Conservation (phyloP, 2,329 filamentous ascomycete species). For the Claviceps citrina region DNA sequence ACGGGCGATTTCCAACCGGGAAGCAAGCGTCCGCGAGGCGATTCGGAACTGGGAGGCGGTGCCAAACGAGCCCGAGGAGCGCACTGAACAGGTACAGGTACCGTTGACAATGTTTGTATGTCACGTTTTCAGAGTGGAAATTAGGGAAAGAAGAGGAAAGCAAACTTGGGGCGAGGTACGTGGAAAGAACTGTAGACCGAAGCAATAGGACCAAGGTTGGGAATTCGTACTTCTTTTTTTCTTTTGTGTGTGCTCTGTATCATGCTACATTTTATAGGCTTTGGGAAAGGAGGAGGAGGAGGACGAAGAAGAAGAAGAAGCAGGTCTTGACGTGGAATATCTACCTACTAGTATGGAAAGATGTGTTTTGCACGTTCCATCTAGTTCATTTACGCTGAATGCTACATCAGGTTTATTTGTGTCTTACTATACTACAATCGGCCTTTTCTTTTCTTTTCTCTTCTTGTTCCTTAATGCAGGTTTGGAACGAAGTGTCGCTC, state of each 20-base stretch:
- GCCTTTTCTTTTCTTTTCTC: no score
- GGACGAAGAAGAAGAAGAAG: no score
- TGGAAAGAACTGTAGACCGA: no score
- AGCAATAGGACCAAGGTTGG: neutral
- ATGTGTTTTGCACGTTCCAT: no score
- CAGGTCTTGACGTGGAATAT: no score
- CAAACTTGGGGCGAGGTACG: neutral
- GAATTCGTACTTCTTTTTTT: no score
- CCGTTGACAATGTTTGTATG: neutral
- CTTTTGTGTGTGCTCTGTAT: slow-evolving; percentile 1
- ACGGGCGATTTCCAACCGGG: slow-evolving; percentile 43
- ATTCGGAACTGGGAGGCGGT: slow-evolving; percentile 27
- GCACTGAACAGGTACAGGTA: slow-evolving; percentile 19
- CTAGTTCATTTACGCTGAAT: no score
- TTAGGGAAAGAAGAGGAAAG: neutral
- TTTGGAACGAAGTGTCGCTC: no score
- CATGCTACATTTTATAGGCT: neutral
- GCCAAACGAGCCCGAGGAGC: slow-evolving; percentile 28
- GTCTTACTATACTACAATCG: no score
- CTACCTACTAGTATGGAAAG: no score
- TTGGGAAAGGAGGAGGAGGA: no score
- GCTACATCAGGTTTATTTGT: no score
- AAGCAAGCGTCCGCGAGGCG: slow-evolving; percentile 41
- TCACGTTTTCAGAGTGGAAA: neutral
- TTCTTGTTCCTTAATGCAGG: neutral